phyloP scores from a whole-genome alignment of 2,329 filamentous ascomycete genomes.

The Fusarium sp. region DNA sequence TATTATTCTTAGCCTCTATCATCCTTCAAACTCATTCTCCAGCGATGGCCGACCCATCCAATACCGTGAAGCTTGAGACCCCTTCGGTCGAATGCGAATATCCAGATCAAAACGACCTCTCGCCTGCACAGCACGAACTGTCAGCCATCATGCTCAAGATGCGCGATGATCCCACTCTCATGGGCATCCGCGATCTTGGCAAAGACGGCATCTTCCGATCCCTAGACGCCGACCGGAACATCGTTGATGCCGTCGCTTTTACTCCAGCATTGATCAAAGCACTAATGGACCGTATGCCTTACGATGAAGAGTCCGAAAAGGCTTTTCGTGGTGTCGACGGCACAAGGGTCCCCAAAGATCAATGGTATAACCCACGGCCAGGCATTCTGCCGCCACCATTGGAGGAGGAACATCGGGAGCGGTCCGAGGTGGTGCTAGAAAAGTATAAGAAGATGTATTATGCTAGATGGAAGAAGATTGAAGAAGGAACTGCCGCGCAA shows the following conservation, averaged over 20 bases:
- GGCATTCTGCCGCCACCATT: slow-evolving; percentile 5
- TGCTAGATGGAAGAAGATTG: slow-evolving; percentile 2
- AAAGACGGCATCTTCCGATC: slow-evolving; percentile 40
- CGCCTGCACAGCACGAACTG: not conserved
- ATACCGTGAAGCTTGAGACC: too few species aligned
- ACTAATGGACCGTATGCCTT: slow-evolving; percentile 29
- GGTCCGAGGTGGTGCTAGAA: not conserved
- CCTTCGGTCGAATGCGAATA: not conserved
- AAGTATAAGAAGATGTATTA: not conserved
- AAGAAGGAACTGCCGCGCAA: not conserved
- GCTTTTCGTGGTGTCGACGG: slow-evolving; percentile 34
- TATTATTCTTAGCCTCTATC: not conserved
- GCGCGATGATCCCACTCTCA: slow-evolving; percentile 3
- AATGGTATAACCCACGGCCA: slow-evolving; percentile 10
- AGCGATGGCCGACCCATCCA: too few species aligned
- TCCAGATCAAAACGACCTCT: slow-evolving; percentile 8
- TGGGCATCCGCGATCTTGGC: slow-evolving; percentile 22
- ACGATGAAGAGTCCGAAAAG: slow-evolving; percentile 11
- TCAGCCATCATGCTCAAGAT: not conserved
- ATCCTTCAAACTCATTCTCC: not conserved
- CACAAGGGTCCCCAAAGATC: slow-evolving; percentile 50
- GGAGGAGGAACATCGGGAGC: slow-evolving; percentile 8
- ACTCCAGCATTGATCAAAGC: slow-evolving; percentile 31
- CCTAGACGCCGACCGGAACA: slow-evolving; percentile 30
- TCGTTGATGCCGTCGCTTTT: slow-evolving; percentile 32